Conservation (phyloP, 2,329 filamentous ascomycete species). For the Geosmithia putterillii region DNA sequence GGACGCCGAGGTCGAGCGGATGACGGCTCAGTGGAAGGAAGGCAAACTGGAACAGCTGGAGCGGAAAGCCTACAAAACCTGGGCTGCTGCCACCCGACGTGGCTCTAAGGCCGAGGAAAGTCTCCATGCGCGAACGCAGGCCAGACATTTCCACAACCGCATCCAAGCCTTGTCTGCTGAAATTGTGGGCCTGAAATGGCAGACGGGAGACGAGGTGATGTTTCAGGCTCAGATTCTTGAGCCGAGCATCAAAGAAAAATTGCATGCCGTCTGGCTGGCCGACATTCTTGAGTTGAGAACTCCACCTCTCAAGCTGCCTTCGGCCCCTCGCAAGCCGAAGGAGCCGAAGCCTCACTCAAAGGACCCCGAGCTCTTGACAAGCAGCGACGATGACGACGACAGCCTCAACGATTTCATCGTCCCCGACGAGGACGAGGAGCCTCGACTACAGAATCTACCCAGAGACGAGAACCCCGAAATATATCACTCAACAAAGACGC, state of each 20-base stretch:
- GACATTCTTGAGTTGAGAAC: slow-evolving; percentile 26
- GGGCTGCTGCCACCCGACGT: slow-evolving; percentile 40
- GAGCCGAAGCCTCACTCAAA: neutral
- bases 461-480: neutral
- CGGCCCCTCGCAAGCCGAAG: slow-evolving; percentile 6
- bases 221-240: slow-evolving; percentile 49
- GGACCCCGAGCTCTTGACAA: slow-evolving; percentile 32
- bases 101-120: slow-evolving; percentile 14
- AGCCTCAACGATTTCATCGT: slow-evolving; percentile 35
- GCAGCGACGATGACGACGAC: slow-evolving; percentile 29
- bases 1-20: slow-evolving; percentile 35
- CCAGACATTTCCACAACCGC: slow-evolving; percentile 32
- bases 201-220: slow-evolving; percentile 35
- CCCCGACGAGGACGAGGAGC: slow-evolving; percentile 8
- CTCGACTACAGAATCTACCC: neutral
- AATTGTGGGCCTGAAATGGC: slow-evolving; percentile 41
- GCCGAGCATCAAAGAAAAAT: slow-evolving; percentile 48
- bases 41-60: slow-evolving; percentile 42
- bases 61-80: slow-evolving; percentile 45
- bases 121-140: slow-evolving; percentile 29
- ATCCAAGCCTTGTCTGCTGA: slow-evolving; percentile 42
- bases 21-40: slow-evolving; percentile 44
- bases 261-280: slow-evolving; percentile 39
- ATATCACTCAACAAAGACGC: neutral
- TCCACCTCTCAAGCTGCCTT: slow-evolving; percentile 23